Evolutionary conservation across 306 rosid species (phyloP).

Genomic region (Cucumis cinereus): DNA sequence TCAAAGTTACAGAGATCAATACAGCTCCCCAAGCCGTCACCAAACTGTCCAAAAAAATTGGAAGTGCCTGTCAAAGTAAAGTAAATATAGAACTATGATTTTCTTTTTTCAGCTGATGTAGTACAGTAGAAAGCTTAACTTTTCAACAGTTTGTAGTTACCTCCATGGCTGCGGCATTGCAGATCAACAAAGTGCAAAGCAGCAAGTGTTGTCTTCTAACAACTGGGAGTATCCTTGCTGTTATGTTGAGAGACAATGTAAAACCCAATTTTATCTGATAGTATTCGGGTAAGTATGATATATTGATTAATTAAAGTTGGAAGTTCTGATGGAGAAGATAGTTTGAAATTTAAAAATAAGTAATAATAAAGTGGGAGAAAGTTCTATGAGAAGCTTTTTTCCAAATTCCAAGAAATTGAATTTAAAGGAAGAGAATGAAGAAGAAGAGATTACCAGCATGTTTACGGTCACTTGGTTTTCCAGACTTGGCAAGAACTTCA

Average conservation of each 20-base stretch:
- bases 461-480: slow-evolving; percentile 36
- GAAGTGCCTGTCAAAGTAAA: slow-evolving; percentile 43
- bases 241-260: neutral
- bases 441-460: slow-evolving; percentile 38
- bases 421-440: neutral
- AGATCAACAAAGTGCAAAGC: slow-evolving; percentile 62
- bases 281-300: too few species aligned
- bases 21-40: slow-evolving; percentile 46
- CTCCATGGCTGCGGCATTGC: slow-evolving; percentile 82
- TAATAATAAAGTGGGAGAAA: too few species aligned
- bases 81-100: slow-evolving; percentile 2
- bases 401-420: neutral
- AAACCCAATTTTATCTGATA: too few species aligned
- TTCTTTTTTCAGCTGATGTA: neutral
- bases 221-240: slow-evolving; percentile 72
- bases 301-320: too few species aligned
- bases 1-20: slow-evolving; percentile 53
- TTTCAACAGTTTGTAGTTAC: slow-evolving; percentile 12
- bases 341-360: too few species aligned
- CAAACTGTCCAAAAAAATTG: slow-evolving; percentile 60
- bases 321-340: too few species aligned
- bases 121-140: neutral
- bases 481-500: slow-evolving; percentile 74
- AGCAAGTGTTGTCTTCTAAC: slow-evolving; percentile 61
- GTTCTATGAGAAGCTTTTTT: too few species aligned